A percentile compares a stretch with the other conserved stretches of the same genome.
phyloP scores from a whole-genome alignment of 2,329 filamentous ascomycete species.

The Pestalotiopsis sp. region DNA sequence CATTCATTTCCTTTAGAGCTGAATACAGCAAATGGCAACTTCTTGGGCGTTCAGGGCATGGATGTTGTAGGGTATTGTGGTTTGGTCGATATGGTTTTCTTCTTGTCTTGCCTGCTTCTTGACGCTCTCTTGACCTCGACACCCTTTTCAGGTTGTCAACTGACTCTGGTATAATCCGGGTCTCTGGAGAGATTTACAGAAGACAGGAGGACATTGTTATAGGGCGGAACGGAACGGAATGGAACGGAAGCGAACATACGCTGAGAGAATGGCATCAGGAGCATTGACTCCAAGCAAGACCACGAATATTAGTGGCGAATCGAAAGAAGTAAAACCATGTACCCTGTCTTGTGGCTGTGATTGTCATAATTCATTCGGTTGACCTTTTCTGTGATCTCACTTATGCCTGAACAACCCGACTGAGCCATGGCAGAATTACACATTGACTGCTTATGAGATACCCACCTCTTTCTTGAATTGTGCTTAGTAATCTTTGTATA shows the following conservation, averaged over 20 bases:
- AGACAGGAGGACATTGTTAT: neutral
- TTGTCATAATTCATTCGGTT: neutral
- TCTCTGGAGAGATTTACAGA: neutral
- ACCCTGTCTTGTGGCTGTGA: neutral
- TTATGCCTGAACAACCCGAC: neutral
- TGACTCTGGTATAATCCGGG: neutral
- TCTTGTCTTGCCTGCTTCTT: neutral
- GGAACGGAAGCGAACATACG: neutral
- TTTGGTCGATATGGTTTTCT: neutral
- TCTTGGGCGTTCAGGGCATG: neutral
- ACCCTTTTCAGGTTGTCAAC: neutral
- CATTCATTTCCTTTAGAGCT: neutral
- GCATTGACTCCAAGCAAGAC: neutral
- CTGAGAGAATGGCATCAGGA: neutral
- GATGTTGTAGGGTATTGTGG: neutral
- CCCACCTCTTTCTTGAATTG: no score
- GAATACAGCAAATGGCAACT: constrained; percentile 5
- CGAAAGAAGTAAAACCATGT: neutral
- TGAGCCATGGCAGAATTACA: no score
- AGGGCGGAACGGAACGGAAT: neutral
- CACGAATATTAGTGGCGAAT: neutral
- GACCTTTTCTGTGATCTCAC: neutral
- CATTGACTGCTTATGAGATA: no score
- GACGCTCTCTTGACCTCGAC: neutral
- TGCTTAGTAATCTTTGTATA: no score